A percentile compares a stretch with the other conserved stretches of the same genome.
Evolutionary conservation across 257 asterid genomes (phyloP).

Genomic region (Rehmannia glutinosa): DNA sequence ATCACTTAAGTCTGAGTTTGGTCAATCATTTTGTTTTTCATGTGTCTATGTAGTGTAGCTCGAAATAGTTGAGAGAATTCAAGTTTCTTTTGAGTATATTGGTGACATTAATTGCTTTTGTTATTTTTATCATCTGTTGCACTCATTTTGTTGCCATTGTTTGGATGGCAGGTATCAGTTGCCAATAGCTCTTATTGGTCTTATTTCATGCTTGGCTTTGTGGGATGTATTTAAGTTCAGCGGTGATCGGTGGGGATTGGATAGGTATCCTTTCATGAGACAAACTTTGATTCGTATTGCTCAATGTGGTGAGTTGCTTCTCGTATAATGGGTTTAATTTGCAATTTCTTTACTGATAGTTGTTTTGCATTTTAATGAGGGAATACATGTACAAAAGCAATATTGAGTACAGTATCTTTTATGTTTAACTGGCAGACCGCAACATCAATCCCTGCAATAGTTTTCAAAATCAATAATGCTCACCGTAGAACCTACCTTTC

Average conservation of each 20-base stretch:
- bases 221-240: conserved; percentile 73
- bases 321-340: not conserved
- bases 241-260: conserved; percentile 61
- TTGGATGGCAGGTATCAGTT: conserved; percentile 64
- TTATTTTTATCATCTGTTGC: not conserved
- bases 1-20: not conserved
- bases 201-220: conserved; percentile 64
- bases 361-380: not conserved
- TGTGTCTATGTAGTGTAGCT: not conserved
- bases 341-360: not conserved
- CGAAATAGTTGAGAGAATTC: not conserved
- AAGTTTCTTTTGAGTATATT: not conserved
- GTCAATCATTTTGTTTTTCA: not conserved
- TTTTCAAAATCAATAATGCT: not conserved
- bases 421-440: not conserved
- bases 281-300: conserved; percentile 47
- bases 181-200: conserved; percentile 78
- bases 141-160: not conserved
- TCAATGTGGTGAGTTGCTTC: conserved; percentile 77
- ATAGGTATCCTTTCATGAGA: conserved; percentile 40
- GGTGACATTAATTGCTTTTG: not conserved
- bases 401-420: not conserved
- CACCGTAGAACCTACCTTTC: not conserved
- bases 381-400: not conserved
- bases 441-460: not conserved